phyloP scores from a whole-genome alignment of 306 rosid genomes.

The Chamaecrista fasciculata region DNA sequence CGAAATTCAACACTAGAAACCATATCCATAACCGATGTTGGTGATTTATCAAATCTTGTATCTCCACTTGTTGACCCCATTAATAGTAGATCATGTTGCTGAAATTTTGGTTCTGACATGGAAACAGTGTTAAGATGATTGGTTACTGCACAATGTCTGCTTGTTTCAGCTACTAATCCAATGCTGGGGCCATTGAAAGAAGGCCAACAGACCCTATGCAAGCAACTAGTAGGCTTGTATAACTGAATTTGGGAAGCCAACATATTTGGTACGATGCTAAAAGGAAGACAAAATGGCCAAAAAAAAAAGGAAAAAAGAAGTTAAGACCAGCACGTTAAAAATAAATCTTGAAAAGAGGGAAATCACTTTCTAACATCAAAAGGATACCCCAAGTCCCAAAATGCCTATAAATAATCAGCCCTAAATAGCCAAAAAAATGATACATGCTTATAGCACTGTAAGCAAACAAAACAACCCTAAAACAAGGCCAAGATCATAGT shows the following conservation, averaged over 20 bases:
- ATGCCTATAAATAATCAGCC: no score
- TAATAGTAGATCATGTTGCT: slow-evolving; percentile 20
- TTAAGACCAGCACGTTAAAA: no score
- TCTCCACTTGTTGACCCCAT: slow-evolving; percentile 29
- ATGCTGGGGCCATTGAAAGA: slow-evolving; percentile 6
- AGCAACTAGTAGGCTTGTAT: slow-evolving; percentile 26
- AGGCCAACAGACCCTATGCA: slow-evolving; percentile 17
- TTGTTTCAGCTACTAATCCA: slow-evolving; percentile 23
- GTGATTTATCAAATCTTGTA: slow-evolving; percentile 22
- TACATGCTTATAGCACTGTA: no score
- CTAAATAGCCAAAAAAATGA: no score
- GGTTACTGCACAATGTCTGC: background rate
- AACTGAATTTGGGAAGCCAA: slow-evolving; percentile 39
- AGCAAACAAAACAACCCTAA: no score
- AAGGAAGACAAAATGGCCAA: background rate
- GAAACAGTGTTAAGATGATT: slow-evolving; percentile 31
- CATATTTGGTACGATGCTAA: slow-evolving; percentile 27
- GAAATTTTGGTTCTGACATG: slow-evolving; percentile 29
- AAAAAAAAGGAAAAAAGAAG: background rate
- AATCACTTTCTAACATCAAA: no score
- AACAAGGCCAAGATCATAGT: no score
- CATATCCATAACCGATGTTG: slow-evolving; percentile 20
- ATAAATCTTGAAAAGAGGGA: no score
- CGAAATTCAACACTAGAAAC: slow-evolving; percentile 32
- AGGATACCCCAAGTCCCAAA: no score